Evolutionary conservation across 495 filamentous ascomycete genomes (phyloP), one percentile per base, ranked within the genome.

Genomic region (Penicillium parvum): DNA sequence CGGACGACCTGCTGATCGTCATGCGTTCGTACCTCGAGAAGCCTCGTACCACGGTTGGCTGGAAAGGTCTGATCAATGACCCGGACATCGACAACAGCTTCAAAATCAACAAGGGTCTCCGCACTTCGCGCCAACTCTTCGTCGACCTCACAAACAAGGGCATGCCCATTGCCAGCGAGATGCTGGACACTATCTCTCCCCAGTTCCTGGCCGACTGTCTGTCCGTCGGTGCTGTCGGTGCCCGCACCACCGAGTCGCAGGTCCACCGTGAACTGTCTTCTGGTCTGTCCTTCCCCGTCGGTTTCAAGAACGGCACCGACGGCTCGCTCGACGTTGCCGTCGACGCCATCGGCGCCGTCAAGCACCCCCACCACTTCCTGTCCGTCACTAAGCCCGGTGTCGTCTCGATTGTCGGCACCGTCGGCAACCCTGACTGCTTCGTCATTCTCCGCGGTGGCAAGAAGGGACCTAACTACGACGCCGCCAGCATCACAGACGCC

Each of bases 1-100:
- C 82, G 50, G 79, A 88, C 55, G 88, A 96, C 56, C 76, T 99
- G 10, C 69, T 95, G 37, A 95, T 99, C 50, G 83, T 97, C 27
- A 99, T 99, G 94, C 86, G 94, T 35, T 85, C 88, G 37, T 99
- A 99, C 76, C 82, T 99, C 20, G 94, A 99, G 75, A 99, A 99
- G 73, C 94, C 94, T 16, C 83, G 94, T 50, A 99, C 94, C 10
- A 99, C 94, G 0, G 90, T 99, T 11, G 94, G 94, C 39, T 99
- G 94, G 94, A 99, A 99, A 71, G 94, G 94, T 10, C 74, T 99
- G 49, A 95, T 99, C 72, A 99, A 99, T 64, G 94, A 99, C 68
- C 94, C 94, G 6, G 90, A 97, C 52, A 95, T 99, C 63, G 91
- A 99, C 65, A 89, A 96, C 59, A 91, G 85, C 66, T 97, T 96